Evolutionary conservation across 2,329 filamentous ascomycete species (phyloP), one percentile per base, ranked within the genome.

Genomic region (Paramyrothecium roridum): DNA sequence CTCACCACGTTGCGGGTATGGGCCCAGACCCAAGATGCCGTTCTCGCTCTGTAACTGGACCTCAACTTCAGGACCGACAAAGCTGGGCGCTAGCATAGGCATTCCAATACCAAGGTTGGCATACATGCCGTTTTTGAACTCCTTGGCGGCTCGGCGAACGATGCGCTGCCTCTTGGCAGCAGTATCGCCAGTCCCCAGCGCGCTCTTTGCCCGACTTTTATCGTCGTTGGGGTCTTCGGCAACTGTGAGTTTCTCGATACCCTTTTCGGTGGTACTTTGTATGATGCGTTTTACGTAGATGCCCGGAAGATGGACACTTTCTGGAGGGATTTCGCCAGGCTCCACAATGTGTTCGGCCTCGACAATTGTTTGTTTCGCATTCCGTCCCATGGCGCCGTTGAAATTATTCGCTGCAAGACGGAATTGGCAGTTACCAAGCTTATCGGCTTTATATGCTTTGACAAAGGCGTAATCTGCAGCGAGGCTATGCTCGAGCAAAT

Each of bases 91-190:
- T 48, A 93, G 82, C 84, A 95, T 93, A 52, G 91, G 91, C 89
- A 96, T 96, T 52, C 91, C 91, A 60, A 96, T 96, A 55, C 91
- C 91, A 50, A 96, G 75, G 71, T 96, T 96, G 63, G 90, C 91
- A 70, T 95, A 95, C 89, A 93, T 93, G 73, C 91, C 91, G 70
- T 95, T 92, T 79, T 93, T 90, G 74, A 96, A 91, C 74, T 95
- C 91, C 76, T 91, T 91, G 37, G 90, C 89, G 1, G 91, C 91
- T 56, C 91, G 81, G 57, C 84, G 84, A 45, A 95, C 90, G 69
- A 96, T 96, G 54, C 88, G 83, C 74, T 95, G 90, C 56, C 91
- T 83, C 80, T 91, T 91, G 66, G 82, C 83, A 50, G 87, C 83
- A 51, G 83, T 81, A 68, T 86, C 82, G 57, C 88, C 86, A 56